These are phyloP conservation scores for Fusarium coffeatum DNA, from an alignment of 2,329 filamentous ascomycete species.

Conservation along the genomic window DNA sequence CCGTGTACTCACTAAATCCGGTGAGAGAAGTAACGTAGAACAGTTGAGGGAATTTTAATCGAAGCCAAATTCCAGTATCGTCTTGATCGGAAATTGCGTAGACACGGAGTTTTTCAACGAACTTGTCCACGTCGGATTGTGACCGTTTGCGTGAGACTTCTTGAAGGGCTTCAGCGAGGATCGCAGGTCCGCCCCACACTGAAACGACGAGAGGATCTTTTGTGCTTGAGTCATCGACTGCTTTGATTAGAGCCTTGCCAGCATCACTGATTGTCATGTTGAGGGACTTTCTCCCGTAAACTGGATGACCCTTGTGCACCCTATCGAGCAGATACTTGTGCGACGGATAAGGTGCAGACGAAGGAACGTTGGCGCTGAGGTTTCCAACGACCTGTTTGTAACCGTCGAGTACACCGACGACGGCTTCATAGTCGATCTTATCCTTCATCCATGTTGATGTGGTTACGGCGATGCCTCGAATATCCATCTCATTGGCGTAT, in stretches of 20 bases:
- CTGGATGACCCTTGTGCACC: conserved; percentile 9
- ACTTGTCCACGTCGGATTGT: conserved; percentile 47
- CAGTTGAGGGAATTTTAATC: conserved; percentile 62
- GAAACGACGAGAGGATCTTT: conserved; percentile 61
- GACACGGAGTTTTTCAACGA: conserved; percentile 59
- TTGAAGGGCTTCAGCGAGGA: conserved; percentile 61
- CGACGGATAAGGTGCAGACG: neutral
- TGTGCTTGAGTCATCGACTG: conserved; percentile 18
- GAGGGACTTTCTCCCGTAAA: conserved; percentile 42
- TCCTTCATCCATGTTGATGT: conserved; percentile 58
- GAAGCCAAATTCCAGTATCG: conserved; percentile 66
- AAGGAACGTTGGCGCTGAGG: conserved; percentile 15
- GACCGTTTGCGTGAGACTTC: conserved; percentile 46
- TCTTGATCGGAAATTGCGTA: conserved; percentile 71
- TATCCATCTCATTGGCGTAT: conserved; percentile 59
- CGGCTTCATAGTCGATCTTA: conserved; percentile 46
- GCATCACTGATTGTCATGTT: conserved; percentile 48
- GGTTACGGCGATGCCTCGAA: conserved; percentile 56
- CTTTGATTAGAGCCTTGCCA: conserved; percentile 54
- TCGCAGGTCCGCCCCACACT: conserved; percentile 65
- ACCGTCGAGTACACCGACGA: conserved; percentile 41
- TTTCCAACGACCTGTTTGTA: conserved; percentile 47
- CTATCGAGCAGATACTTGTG: neutral
- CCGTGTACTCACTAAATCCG: conserved; percentile 64
- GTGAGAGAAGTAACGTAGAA: conserved; percentile 67